Evolutionary conservation across 179 eudicot species (phyloP).

Genomic region (Dionaea muscipula): DNA sequence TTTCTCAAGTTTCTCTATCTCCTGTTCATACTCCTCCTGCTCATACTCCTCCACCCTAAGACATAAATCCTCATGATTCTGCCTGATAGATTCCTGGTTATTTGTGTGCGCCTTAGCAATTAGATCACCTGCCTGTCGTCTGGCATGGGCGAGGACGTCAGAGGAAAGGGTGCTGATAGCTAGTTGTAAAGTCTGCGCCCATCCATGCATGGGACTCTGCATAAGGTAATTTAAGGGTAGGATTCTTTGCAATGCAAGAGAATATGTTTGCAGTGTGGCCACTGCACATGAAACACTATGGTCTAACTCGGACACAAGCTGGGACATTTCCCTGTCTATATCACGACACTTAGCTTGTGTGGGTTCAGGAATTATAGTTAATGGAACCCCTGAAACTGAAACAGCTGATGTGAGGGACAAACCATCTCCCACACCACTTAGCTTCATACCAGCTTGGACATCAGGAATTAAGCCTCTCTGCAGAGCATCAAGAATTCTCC

Average conservation of each 20-base stretch:
- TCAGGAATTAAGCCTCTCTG: slow-evolving; percentile 65
- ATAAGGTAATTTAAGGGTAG: slow-evolving; percentile 86
- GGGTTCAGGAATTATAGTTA: slow-evolving; percentile 95
- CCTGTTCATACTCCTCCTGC: slow-evolving; percentile 60
- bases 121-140: slow-evolving; percentile 84
- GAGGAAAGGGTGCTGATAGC: slow-evolving; percentile 53
- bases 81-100: slow-evolving; percentile 33
- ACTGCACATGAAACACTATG: slow-evolving; percentile 69
- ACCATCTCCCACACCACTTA: slow-evolving; percentile 42
- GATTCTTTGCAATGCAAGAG: slow-evolving; percentile 76
- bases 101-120: slow-evolving; percentile 38
- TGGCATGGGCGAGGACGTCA: slow-evolving; percentile 53
- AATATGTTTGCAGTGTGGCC: slow-evolving; percentile 60
- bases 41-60: slow-evolving; percentile 60
- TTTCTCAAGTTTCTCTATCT: slow-evolving; percentile 65
- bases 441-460: slow-evolving; percentile 36
- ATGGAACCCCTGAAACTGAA: slow-evolving; percentile 79
- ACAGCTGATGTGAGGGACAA: slow-evolving; percentile 78
- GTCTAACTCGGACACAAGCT: slow-evolving; percentile 54
- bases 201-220: slow-evolving; percentile 79
- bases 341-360: slow-evolving; percentile 94
- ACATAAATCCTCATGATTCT: slow-evolving; percentile 52
- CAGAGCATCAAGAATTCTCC: slow-evolving; percentile 78
- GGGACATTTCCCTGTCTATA: slow-evolving; percentile 76
- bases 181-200: slow-evolving; percentile 79